phyloP scores from a whole-genome alignment of 2,329 filamentous ascomycete genomes.

The Aspergillus novofumigatus region DNA sequence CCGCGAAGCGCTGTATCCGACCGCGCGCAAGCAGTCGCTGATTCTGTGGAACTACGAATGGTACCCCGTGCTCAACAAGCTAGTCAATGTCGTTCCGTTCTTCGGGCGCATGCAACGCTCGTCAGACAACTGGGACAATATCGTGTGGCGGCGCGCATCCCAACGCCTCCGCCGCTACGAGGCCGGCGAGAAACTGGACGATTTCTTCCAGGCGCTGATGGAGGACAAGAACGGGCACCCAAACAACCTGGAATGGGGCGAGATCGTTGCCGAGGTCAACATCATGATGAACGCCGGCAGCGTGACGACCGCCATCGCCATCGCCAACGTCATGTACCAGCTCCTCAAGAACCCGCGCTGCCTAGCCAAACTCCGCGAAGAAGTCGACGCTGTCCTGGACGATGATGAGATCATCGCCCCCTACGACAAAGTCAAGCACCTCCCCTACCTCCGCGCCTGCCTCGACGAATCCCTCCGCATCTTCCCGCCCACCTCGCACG shows the following conservation, averaged over 20 bases:
- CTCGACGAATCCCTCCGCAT: conserved; percentile 50
- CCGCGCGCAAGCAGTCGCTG: conserved; percentile 47
- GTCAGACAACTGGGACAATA: conserved; percentile 39
- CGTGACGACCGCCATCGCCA: conserved; percentile 51
- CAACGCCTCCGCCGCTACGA: conserved; percentile 29
- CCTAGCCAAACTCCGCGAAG: conserved; percentile 41
- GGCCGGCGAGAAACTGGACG: conserved; percentile 53
- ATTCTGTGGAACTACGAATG: conserved; percentile 41
- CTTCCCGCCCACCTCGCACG: conserved; percentile 42
- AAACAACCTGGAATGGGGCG: conserved; percentile 53
- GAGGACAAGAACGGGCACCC: conserved; percentile 45
- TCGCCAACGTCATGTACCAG: conserved; percentile 52
- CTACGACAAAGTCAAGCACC: conserved; percentile 49
- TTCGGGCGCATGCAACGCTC: conserved; percentile 39
- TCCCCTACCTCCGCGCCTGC: conserved; percentile 51
- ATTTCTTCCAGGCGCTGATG: conserved; percentile 57
- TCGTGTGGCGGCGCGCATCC: conserved; percentile 45
- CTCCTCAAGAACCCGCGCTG: conserved; percentile 47
- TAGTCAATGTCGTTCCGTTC: conserved; percentile 46
- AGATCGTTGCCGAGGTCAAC: conserved; percentile 53
- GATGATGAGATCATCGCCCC: conserved; percentile 43
- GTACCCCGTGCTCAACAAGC: conserved; percentile 46
- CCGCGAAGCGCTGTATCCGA: conserved; percentile 51
- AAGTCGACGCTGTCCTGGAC: conserved; percentile 45
- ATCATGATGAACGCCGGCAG: conserved; percentile 47